Conservation (phyloP, 2,329 filamentous ascomycete genomes). For the Simplicillium sp. region DNA sequence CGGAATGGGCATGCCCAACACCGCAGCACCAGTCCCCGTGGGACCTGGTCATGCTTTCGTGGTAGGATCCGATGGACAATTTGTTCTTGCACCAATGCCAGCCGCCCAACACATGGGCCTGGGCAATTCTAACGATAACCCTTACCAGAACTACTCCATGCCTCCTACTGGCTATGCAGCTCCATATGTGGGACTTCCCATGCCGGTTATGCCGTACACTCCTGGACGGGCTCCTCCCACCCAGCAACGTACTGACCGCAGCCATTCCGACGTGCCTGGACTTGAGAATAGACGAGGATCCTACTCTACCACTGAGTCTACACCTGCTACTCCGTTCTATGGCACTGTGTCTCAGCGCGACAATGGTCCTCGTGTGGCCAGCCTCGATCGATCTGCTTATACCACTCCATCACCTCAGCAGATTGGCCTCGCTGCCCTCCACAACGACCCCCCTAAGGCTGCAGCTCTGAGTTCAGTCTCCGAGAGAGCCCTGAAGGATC, state of each 20-base stretch:
- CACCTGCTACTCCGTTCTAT: slow-evolving; percentile 57
- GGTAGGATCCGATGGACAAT: slow-evolving; percentile 27
- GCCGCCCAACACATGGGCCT: slow-evolving; percentile 23
- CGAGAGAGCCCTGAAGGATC: slow-evolving; percentile 49
- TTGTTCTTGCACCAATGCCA: slow-evolving; percentile 26
- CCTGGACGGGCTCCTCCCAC: slow-evolving; percentile 36
- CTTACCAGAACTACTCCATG: slow-evolving; percentile 22
- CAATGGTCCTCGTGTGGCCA: slow-evolving; percentile 47
- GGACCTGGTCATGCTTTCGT: slow-evolving; percentile 25
- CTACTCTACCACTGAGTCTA: slow-evolving; percentile 59
- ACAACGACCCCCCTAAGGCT: slow-evolving; percentile 33
- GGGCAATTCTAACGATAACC: slow-evolving; percentile 21
- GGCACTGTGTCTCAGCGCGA: slow-evolving; percentile 49
- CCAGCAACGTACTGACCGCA: slow-evolving; percentile 36
- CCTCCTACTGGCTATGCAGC: slow-evolving; percentile 22
- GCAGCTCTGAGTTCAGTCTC: slow-evolving; percentile 22
- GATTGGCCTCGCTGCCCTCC: slow-evolving; percentile 30
- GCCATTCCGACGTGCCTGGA: slow-evolving; percentile 46
- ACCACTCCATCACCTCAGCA: slow-evolving; percentile 59
- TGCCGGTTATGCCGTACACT: slow-evolving; percentile 39
- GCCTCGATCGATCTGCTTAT: slow-evolving; percentile 53
- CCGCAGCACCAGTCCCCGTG: slow-evolving; percentile 18
- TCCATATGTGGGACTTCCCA: slow-evolving; percentile 25
- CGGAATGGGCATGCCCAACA: slow-evolving; percentile 21
- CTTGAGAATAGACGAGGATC: slow-evolving; percentile 58